Conservation (phyloP, 768 basidiomycete species). For the Lentinula guzmanii region DNA sequence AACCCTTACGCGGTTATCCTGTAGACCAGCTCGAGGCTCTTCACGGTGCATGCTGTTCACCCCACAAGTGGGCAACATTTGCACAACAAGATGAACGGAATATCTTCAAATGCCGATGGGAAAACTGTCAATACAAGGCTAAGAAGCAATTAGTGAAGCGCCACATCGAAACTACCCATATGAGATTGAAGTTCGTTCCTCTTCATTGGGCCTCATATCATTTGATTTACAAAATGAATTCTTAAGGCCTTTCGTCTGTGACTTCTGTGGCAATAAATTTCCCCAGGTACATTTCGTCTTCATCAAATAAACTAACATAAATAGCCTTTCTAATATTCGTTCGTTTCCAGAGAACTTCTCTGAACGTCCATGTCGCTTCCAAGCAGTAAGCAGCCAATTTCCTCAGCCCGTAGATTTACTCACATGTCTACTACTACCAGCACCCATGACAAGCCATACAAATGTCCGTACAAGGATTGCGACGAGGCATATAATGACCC, state of each 20-base stretch:
- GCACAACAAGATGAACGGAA: background rate
- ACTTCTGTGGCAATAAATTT: conserved; percentile 47
- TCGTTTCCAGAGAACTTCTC: conserved; percentile 42
- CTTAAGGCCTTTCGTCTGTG: conserved; percentile 45
- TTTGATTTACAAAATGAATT: conserved; percentile 2
- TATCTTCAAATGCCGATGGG: background rate
- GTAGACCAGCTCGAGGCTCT: too few species aligned
- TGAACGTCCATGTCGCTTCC: conserved; percentile 51
- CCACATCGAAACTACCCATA: conserved; percentile 58
- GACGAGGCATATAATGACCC: conserved; percentile 56
- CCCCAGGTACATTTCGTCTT: conserved; percentile 24
- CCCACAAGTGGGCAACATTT: background rate
- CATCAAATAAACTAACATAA: background rate
- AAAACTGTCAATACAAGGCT: conserved; percentile 33
- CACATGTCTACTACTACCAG: conserved; percentile 23
- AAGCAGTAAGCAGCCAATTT: conserved; percentile 31
- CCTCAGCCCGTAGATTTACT: background rate
- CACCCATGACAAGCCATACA: conserved; percentile 50
- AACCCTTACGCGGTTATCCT: background rate
- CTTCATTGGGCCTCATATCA: background rate
- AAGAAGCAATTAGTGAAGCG: conserved; percentile 67
- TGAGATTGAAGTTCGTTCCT: conserved; percentile 49
- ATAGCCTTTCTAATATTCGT: background rate
- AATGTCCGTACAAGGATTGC: conserved; percentile 42
- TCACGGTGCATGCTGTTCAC: too few species aligned